Percentiles rank a stretch among this genome's conserved stretches.
Conservation (phyloP, 148 eudicot species). For the Vaccinium macrocarpon region DNA sequence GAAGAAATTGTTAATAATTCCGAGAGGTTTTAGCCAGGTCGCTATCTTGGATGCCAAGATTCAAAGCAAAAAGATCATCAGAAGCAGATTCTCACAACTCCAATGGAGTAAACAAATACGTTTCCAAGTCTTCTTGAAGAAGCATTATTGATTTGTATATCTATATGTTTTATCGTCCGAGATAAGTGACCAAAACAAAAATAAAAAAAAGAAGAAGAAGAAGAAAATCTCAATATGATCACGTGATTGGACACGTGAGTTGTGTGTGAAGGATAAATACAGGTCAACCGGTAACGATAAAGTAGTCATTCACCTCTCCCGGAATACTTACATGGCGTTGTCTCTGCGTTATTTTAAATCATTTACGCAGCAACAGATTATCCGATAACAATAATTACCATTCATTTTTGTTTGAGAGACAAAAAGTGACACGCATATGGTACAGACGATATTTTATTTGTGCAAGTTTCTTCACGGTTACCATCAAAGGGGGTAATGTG, state of each 20-base stretch:
- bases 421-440: too few species aligned
- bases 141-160: not conserved
- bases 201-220: too few species aligned
- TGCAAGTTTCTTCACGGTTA: too few species aligned
- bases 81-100: not conserved
- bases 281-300: not conserved
- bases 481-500: constrained; percentile 6
- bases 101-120: not conserved
- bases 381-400: too few species aligned
- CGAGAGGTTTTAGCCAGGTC: not conserved
- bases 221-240: not conserved
- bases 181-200: not conserved
- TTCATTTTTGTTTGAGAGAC: too few species aligned
- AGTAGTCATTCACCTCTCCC: too few species aligned
- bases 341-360: too few species aligned
- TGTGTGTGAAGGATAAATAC: not conserved
- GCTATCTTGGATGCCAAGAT: constrained; percentile 14
- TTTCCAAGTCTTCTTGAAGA: not conserved
- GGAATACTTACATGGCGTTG: too few species aligned
- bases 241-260: not conserved
- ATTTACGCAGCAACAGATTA: too few species aligned
- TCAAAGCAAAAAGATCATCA: not conserved
- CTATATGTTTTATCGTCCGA: not conserved
- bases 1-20: not conserved
- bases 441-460: too few species aligned